Evolutionary conservation across 306 rosid genomes (phyloP), one percentile per base, ranked within the genome.

Genomic region (Leucaena leucocephala): DNA sequence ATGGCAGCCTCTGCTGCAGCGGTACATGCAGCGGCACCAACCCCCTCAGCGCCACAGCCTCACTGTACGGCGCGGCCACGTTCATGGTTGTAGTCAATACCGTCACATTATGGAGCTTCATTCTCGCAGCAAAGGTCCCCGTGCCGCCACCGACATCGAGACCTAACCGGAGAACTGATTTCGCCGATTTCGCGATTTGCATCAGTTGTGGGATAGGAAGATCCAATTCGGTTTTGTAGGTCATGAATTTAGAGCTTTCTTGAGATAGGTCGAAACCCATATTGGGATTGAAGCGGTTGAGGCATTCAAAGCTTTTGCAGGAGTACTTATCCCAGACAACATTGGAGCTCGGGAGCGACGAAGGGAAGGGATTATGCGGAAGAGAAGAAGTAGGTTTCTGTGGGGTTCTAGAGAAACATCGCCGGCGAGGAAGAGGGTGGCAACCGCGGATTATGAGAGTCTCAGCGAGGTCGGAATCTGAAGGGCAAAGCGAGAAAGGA

Each of bases 351-450:
- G 89, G 90, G 11, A 90, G 83, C 9, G 85, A 68, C 11, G 80
- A 35, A 34, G 80, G 85, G n/a, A 90, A 90, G 3, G 94, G 85
- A 27, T 81, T 8, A 8, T 76, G 74, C 0, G 90, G 79, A 66
- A 88, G 88, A 44, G 88, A 84, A 43, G 87, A 81, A 8, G 88
- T 71, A 49, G 90, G 92, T 21, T 86, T 86, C 15, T 66, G 76
- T 0, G 91, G 88, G 63, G 95, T 88, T 76, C 44, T 78, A 62
- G 92, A 58, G 81, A 90, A 90, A 71, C 95, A 90, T 3, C 92
- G 78, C n/a, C 95, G 95, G 74, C 92, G 92, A 16, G 92, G 95
- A 61, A 90, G 95, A 0, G 92, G 92, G 76, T 88, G 95, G 75
- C 92, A 90, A 38, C 94, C 94, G 11, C 83, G 89, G 21, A 90